A percentile compares a stretch with the other conserved stretches of the same genome.
phyloP scores from a whole-genome alignment of 2,329 filamentous ascomycete species.

The Beauveria varroae region DNA sequence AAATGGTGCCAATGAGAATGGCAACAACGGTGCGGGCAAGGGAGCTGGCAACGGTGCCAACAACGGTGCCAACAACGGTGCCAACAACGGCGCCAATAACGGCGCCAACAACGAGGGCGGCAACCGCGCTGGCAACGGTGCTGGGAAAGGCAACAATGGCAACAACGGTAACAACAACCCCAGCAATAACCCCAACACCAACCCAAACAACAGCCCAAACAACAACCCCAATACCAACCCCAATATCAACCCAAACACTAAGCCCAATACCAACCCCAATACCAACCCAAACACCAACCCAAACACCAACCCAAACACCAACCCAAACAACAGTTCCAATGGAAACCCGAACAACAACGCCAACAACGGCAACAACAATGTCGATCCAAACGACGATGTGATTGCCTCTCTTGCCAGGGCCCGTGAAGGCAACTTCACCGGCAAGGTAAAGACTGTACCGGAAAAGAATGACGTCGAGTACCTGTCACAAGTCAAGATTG shows the following conservation, averaged over 20 bases:
- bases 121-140: conserved; percentile 5
- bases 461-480: conserved; percentile 58
- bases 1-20: too few relatives aligned
- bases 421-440: conserved; percentile 24
- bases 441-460: conserved; percentile 54
- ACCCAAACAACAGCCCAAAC: too few relatives aligned
- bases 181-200: too few relatives aligned
- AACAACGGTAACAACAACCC: too few relatives aligned
- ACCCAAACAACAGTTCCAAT: not conserved
- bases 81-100: not conserved
- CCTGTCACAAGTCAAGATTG: conserved; percentile 60
- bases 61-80: not conserved
- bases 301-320: not conserved
- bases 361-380: not conserved
- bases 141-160: not conserved
- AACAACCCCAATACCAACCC: too few relatives aligned
- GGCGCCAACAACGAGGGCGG: not conserved
- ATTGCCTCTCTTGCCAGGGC: not conserved
- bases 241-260: too few relatives aligned
- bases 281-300: not conserved
- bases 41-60: not conserved
- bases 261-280: too few relatives aligned
- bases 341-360: too few relatives aligned
- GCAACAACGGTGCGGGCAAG: not conserved
- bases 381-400: conserved; percentile 1